Evolutionary conservation across 345 rosid species (phyloP), one percentile per base, ranked within the genome.

Genomic region (Euclidium syriacum): DNA sequence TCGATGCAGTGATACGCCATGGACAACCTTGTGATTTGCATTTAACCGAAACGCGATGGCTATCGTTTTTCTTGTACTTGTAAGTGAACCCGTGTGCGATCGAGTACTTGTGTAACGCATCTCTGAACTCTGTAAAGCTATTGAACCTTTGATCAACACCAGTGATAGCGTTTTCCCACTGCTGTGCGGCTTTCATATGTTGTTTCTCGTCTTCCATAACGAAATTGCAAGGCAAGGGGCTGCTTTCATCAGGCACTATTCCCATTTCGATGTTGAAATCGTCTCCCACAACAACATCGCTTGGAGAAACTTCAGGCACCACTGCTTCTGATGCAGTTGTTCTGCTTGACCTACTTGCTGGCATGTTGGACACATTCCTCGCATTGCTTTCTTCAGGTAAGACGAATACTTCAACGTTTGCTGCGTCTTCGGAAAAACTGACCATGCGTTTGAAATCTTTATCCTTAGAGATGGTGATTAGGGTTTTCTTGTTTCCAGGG

Each of bases 1-100:
- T 86, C 0, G 98, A 86, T 2, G 91, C 96, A 27, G 87, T 83
- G 68, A 91, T 88, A 73, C 96, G 81, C 98, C 98, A 88, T 2
- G 98, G 86, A 65, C 98, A 91, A 22, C 90, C 92, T 42, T 65
- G 85, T 16, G 84, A 63, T 58, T 91, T 91, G 80, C 98, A 86
- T 72, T 84, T 91, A 26, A 85, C 98, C 14, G 88, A 80, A 29
- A 86, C 95, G 26, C 96, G 95, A 54, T 85, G 96, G 73, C 90
- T 84, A 26, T 88, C 95, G 19, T 91, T 91, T 70, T 91, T 86
- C 88, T 91, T 91, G 69, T 86, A 91, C 73, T 81, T 84, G 68
- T 83, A 88, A 35, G 95, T 85, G 58, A 91, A 91, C 7, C 95
- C 91, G 25, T 81, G 96, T 0, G 98, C 95, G 46, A 91, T 83